Evolutionary conservation across 2,329 filamentous ascomycete species (phyloP).

Genomic region (Mollisia scopiformis): DNA sequence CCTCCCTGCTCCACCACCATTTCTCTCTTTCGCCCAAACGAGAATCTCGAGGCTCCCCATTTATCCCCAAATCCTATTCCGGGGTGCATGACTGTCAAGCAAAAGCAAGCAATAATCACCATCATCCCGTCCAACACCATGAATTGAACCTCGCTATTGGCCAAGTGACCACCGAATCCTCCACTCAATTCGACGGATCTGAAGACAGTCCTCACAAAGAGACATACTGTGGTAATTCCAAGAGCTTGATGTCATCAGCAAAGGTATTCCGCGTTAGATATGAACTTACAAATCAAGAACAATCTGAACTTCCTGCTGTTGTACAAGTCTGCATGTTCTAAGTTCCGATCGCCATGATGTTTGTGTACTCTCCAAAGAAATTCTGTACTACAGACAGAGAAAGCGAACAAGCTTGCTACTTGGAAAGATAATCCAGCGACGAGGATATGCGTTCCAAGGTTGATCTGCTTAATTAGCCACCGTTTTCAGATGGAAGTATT

Average conservation of each 20-base stretch:
- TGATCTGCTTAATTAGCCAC: conserved; percentile 17
- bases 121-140: conserved; percentile 46
- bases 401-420: conserved; percentile 50
- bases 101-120: conserved; percentile 36
- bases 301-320: conserved; percentile 15
- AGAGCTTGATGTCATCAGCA: conserved; percentile 32
- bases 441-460: conserved; percentile 57
- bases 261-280: background rate
- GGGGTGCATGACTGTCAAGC: conserved; percentile 37
- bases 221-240: conserved; percentile 51
- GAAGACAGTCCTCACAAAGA: conserved; percentile 60
- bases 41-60: conserved; percentile 3
- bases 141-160: conserved; percentile 47
- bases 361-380: conserved; percentile 5
- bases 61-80: conserved; percentile 29
- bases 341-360: background rate
- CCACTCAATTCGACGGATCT: conserved; percentile 58
- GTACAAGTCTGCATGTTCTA: conserved; percentile 9
- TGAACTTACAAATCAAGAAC: conserved; percentile 14
- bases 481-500: too few species aligned
- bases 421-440: conserved; percentile 61
- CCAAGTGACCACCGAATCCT: conserved; percentile 54
- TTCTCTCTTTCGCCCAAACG: background rate
- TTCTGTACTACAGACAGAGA: conserved; percentile 18
- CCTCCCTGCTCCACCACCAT: background rate